Evolutionary conservation across 2,329 filamentous ascomycete species (phyloP).

Genomic region (Aspergillus transmontanensis): DNA sequence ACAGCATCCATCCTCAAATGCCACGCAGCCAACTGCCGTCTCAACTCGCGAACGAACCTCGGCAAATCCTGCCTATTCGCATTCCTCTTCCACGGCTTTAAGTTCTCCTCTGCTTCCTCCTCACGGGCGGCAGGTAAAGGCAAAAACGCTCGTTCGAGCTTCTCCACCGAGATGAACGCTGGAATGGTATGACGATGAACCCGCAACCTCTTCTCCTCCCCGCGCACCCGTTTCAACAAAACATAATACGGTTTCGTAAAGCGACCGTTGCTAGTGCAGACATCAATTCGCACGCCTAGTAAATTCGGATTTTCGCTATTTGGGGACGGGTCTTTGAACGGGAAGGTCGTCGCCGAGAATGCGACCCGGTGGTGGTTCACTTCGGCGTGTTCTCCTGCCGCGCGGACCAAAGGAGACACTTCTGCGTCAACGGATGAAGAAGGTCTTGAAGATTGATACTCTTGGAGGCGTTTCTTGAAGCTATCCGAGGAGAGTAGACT

Average conservation of each 20-base stretch:
- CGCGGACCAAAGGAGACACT: slow-evolving; percentile 35
- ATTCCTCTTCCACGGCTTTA: slow-evolving; percentile 24
- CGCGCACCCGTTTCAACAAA: slow-evolving; percentile 35
- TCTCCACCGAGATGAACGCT: slow-evolving; percentile 44
- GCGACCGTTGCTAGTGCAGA: slow-evolving; percentile 41
- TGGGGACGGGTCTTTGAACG: slow-evolving; percentile 48
- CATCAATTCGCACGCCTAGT: slow-evolving; percentile 46
- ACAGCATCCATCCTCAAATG: slow-evolving; percentile 43
- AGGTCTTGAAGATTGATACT: slow-evolving; percentile 8
- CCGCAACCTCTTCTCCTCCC: slow-evolving; percentile 22
- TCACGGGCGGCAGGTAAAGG: slow-evolving; percentile 24
- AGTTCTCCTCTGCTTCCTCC: slow-evolving; percentile 17
- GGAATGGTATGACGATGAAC: slow-evolving; percentile 51
- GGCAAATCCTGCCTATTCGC: slow-evolving; percentile 38
- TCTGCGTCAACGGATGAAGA: slow-evolving; percentile 21
- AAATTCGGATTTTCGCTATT: slow-evolving; percentile 31
- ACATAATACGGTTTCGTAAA: slow-evolving; percentile 49
- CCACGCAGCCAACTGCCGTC: slow-evolving; percentile 46
- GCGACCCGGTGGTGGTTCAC: slow-evolving; percentile 48
- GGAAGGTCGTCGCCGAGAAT: slow-evolving; percentile 49
- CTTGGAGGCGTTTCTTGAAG: slow-evolving; percentile 33
- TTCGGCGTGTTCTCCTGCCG: slow-evolving; percentile 35
- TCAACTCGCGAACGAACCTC: slow-evolving; percentile 40
- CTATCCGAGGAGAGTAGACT: slow-evolving; percentile 45
- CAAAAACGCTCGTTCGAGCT: slow-evolving; percentile 36